phyloP scores from a whole-genome alignment of 192 early-diverging fungal genomes.

The Ambispora gerdemannii region DNA sequence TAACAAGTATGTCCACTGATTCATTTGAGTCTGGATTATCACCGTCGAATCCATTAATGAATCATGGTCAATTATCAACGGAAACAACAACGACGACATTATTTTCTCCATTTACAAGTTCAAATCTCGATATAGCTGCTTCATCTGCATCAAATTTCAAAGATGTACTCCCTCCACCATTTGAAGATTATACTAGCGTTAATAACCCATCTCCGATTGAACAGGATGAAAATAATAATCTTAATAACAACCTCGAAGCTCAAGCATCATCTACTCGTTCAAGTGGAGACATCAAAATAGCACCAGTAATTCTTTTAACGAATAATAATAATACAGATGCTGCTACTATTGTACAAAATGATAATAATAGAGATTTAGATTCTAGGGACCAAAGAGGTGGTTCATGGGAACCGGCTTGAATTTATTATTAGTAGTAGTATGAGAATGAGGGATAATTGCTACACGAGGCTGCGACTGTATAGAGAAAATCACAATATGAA shows the following conservation, averaged over 20 bases:
- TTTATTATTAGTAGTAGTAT: too few species aligned
- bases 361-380: conserved; percentile 16
- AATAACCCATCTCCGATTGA: neutral
- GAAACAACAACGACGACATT: too few species aligned
- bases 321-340: neutral
- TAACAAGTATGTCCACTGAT: conserved; percentile 15
- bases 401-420: conserved; percentile 4
- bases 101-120: neutral
- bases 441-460: too few species aligned
- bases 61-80: neutral
- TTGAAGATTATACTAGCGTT: neutral
- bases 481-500: too few species aligned
- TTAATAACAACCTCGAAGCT: neutral
- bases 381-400: conserved; percentile 13
- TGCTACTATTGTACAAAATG: neutral
- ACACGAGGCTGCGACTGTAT: too few species aligned
- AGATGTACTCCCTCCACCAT: conserved; percentile 1
- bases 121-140: neutral
- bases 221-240: neutral
- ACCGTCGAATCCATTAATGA: neutral
- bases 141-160: neutral
- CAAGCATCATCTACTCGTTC: neutral
- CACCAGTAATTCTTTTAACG: neutral
- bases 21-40: neutral
- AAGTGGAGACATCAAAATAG: conserved; percentile 13